Base-by-base conservation (phyloP, 2,329 filamentous ascomycete genomes). In the Aspergillus glaucus region DNA sequence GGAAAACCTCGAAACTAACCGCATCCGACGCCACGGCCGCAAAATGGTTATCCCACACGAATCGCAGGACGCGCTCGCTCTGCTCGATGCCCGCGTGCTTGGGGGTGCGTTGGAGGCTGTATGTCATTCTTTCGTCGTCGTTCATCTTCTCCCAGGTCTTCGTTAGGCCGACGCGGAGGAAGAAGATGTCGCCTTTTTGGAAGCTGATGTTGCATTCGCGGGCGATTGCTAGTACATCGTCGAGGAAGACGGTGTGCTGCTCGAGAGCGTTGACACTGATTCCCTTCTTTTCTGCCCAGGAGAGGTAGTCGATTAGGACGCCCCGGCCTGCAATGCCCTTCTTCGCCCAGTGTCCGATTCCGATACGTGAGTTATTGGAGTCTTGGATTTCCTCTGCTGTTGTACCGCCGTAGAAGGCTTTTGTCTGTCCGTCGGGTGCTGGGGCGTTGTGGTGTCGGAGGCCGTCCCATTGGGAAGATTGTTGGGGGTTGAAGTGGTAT, bases 11-110 rank as follows among this genome's bases (percentile, higher is more conserved):
- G 54, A 80, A 79, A 6, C 73, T 75, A n/a, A 81, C 76, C 36
- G 76, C 75, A 50, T 85, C 81, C 1, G 80, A 79, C 0, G 77
- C 81, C 1, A 82, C 75, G 1, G 80, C 81, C 0, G 79, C 69
- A 60, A 84, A 83, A 42, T 75, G 72, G 48, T 75, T 70, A 47
- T 83, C 76, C 79, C 80, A 84, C 17, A 84, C 65, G 73, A 81
- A 85, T 12, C 74, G 68, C 6, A 81, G 67, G 9, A 76, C 65
- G 3, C 63, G 64, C 55, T 69, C 66, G 15, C 63, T 68, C 52
- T 69, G 67, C 54, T 69, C 67, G 15, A 69, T 59, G 0, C 67
- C 67, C 6, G 65, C 62, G 53, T 69, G 66, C 34, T 65, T 58
- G 2, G 66, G 66, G 39, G 45, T 53, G 3, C 45, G 30, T 48